phyloP scores from a whole-genome alignment of 2,329 filamentous ascomycete species.

The Tolypocladium ophioglossoides region DNA sequence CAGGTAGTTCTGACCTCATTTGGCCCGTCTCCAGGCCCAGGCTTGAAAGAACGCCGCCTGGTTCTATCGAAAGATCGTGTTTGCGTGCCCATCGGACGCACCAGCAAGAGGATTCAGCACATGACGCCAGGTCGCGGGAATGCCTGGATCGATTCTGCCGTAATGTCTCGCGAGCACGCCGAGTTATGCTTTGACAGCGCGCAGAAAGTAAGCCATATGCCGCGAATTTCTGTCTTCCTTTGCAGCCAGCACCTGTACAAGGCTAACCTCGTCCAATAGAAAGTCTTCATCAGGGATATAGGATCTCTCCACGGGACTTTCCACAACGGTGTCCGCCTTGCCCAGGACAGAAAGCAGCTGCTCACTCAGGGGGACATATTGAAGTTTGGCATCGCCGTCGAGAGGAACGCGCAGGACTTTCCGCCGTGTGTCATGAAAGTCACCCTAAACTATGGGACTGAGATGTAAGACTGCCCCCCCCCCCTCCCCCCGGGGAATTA shows the following conservation, averaged over 20 bases:
- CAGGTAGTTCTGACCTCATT: constrained; percentile 18
- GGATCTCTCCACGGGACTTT: constrained; percentile 45
- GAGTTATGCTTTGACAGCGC: constrained; percentile 33
- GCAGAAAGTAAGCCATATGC: constrained; percentile 26
- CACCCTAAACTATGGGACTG: constrained; percentile 15
- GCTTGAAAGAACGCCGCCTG: constrained; percentile 16
- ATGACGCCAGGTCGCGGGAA: constrained; percentile 36
- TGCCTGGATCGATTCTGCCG: constrained; percentile 58
- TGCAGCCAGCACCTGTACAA: neutral
- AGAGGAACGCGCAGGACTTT: constrained; percentile 22
- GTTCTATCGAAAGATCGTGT: constrained; percentile 19
- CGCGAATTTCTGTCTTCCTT: neutral
- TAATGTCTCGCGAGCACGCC: constrained; percentile 62
- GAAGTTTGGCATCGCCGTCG: constrained; percentile 24
- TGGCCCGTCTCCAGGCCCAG: constrained; percentile 9
- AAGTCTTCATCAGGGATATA: constrained; percentile 32
- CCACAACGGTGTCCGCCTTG: constrained; percentile 23
- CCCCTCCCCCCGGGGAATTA: too few species aligned
- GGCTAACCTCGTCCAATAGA: constrained; percentile 18
- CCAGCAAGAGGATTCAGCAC: constrained; percentile 27
- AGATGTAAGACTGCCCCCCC: constrained; percentile 9
- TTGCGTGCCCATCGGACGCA: constrained; percentile 28
- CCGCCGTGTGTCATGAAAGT: constrained; percentile 27
- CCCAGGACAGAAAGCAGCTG: constrained; percentile 4
- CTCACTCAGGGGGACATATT: constrained; percentile 20